These are phyloP conservation scores for Lotus japonicus DNA, from an alignment of 306 rosid species.

Conservation along the genomic window DNA sequence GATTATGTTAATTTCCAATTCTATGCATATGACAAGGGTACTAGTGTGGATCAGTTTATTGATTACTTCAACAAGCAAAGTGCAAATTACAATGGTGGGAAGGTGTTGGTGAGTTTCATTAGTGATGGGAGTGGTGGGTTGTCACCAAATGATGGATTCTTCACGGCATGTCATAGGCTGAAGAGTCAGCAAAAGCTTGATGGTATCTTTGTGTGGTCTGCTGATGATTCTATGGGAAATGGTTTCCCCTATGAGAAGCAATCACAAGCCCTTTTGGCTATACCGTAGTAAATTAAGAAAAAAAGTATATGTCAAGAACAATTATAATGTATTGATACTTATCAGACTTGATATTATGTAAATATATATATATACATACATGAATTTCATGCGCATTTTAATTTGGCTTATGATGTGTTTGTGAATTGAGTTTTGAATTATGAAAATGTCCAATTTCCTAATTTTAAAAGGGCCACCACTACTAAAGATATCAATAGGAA, in stretches of 20 bases:
- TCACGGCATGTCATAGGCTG: conserved; percentile 45
- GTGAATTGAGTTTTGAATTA: too few species aligned
- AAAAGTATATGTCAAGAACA: too few species aligned
- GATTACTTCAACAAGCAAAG: conserved; percentile 49
- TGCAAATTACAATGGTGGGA: conserved; percentile 57
- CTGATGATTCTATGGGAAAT: conserved; percentile 67
- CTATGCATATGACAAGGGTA: conserved; percentile 65
- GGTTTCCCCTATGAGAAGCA: conserved; percentile 64
- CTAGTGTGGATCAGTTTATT: conserved; percentile 51
- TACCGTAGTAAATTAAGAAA: conserved; percentile 1
- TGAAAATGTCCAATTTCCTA: too few species aligned
- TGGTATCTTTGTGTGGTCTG: conserved; percentile 80
- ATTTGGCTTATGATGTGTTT: too few species aligned
- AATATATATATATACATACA: too few species aligned
- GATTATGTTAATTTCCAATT: conserved; percentile 85
- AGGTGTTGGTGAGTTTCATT: conserved; percentile 56
- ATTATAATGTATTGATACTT: too few species aligned
- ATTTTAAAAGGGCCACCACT: too few species aligned
- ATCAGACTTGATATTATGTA: too few species aligned
- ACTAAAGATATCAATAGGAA: too few species aligned
- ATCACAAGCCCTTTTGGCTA: conserved; percentile 59
- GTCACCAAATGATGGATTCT: conserved; percentile 51
- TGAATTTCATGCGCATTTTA: too few species aligned
- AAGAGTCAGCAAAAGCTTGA: conserved; percentile 41
- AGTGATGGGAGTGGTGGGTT: conserved; percentile 64